Percentiles rank a stretch among this genome's conserved stretches.
Conservation (phyloP, 2,329 filamentous ascomycete species). For the Beauveria pseudobassiana region DNA sequence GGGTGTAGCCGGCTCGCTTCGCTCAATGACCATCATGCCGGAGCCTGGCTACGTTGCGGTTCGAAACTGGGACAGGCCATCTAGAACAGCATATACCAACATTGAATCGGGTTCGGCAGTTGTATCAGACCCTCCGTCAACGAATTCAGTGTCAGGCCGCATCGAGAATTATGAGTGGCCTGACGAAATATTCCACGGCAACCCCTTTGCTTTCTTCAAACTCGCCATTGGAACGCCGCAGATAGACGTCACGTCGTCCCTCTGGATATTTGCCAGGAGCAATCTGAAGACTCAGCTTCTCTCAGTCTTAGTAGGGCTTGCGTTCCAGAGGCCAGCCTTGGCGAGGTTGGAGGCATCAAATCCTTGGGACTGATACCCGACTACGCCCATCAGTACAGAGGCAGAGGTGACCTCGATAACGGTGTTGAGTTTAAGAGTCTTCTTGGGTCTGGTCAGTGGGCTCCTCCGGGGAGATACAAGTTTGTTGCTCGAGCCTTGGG, state of each 20-base stretch:
- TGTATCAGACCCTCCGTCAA: conserved; percentile 22
- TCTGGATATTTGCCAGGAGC: conserved; percentile 37
- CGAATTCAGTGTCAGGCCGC: conserved; percentile 17
- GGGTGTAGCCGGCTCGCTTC: conserved; percentile 22
- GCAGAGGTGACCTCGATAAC: conserved; percentile 17
- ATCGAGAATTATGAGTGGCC: conserved; percentile 22
- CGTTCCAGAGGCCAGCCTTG: conserved; percentile 19
- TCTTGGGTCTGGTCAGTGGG: conserved; percentile 39
- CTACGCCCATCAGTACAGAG: conserved; percentile 30
- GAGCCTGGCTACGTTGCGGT: neutral
- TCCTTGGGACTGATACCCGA: conserved; percentile 34
- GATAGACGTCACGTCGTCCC: conserved; percentile 33
- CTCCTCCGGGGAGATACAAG: conserved; percentile 41
- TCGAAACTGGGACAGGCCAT: neutral
- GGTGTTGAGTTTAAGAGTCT: conserved; percentile 36
- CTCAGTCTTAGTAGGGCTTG: conserved; percentile 31
- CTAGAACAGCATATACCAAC: conserved; percentile 17
- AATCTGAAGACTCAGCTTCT: conserved; percentile 26
- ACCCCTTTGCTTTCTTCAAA: conserved; percentile 33
- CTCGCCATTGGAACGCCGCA: conserved; percentile 22
- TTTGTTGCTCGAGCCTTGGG: conserved; percentile 38
- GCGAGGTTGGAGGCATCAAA: conserved; percentile 29
- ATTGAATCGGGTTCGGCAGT: conserved; percentile 20
- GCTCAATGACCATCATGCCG: neutral
- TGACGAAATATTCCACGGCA: conserved; percentile 28